phyloP scores from a whole-genome alignment of 352 stramenopile species.

The Thalassiosira pacifica region DNA sequence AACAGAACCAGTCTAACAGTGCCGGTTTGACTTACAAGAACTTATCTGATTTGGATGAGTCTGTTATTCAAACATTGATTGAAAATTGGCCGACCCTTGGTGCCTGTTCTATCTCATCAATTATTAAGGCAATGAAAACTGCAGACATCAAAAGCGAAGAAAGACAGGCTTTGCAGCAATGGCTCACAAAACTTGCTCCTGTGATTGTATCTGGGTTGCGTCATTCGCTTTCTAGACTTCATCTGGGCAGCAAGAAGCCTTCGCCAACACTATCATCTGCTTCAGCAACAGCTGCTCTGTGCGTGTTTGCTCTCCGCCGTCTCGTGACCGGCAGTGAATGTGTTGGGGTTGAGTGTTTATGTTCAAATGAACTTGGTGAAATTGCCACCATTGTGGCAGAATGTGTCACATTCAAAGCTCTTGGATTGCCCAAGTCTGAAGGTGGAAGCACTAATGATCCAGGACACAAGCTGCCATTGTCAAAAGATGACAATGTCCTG shows the following conservation, averaged over 20 bases:
- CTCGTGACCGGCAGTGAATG: slow-evolving; percentile 39
- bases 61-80: slow-evolving; percentile 61
- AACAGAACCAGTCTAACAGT: background rate
- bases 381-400: slow-evolving; percentile 52
- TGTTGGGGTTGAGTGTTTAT: slow-evolving; percentile 31
- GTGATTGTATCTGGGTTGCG: slow-evolving; percentile 66
- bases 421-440: slow-evolving; percentile 42
- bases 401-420: slow-evolving; percentile 49
- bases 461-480: slow-evolving; percentile 4
- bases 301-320: slow-evolving; percentile 48
- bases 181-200: slow-evolving; percentile 69
- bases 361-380: slow-evolving; percentile 41
- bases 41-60: slow-evolving; percentile 70
- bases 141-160: slow-evolving; percentile 37
- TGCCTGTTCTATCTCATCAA: slow-evolving; percentile 53
- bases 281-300: slow-evolving; percentile 29
- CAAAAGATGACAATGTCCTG: slow-evolving; percentile 42
- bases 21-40: slow-evolving; percentile 63
- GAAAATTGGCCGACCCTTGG: slow-evolving; percentile 69
- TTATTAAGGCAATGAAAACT: slow-evolving; percentile 59
- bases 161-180: slow-evolving; percentile 53
- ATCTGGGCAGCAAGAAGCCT: background rate
- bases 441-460: background rate
- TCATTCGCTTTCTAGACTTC: slow-evolving; percentile 20
- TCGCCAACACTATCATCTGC: background rate